Base-by-base conservation (phyloP, 1,284 basidiomycete species). In the Coriolopsis trogii region DNA sequence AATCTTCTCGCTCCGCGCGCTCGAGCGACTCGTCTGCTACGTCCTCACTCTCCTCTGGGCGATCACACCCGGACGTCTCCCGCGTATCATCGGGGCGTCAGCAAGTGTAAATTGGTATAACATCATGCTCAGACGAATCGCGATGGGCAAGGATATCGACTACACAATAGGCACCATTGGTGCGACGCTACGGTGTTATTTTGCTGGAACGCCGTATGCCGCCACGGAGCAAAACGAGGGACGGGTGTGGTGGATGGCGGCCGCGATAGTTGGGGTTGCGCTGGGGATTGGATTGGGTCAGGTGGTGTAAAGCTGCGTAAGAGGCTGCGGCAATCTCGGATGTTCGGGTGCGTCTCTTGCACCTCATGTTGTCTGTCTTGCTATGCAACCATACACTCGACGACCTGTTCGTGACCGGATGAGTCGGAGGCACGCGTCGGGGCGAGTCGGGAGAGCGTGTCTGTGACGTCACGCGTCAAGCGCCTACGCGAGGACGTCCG, bases 1-100 rank as follows among this genome's bases (percentile, higher is more conserved):
- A 25, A 33, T 24, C 10, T 16, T 53, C 10, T 51, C 42, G 24
- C 20, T 46, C 44, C 53, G 55, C 20, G 21, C 41, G 15, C 28
- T 61, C 18, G 63, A 63, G 53, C 46, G 54, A 3, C 16, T 41
- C 1, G 2, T 61, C 9, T 40, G 41, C 25, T 37, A 37, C 13
- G 7, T 62, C 16, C 33, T 62, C 6, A 15, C 37, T 6, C 18
- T 46, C 1, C 6, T 61, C 0, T 67, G 62, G 63, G n/a, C 40
- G 2, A 15, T 42, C 12, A 16, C 65, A 10, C 64, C 60, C 0
- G 46, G 43, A 21, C 43, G 46, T n/a, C 18, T 66, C 3, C 67
- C 67, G 25, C 55, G 53, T 8, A 46, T 68, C 15, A 53, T 69
- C 30, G 66, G 67, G 5, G 64, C 67, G 15, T 62, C 61, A 2